Base-by-base conservation (phyloP, 2,329 filamentous ascomycete species). In the Ceratocystis harringtonii region DNA sequence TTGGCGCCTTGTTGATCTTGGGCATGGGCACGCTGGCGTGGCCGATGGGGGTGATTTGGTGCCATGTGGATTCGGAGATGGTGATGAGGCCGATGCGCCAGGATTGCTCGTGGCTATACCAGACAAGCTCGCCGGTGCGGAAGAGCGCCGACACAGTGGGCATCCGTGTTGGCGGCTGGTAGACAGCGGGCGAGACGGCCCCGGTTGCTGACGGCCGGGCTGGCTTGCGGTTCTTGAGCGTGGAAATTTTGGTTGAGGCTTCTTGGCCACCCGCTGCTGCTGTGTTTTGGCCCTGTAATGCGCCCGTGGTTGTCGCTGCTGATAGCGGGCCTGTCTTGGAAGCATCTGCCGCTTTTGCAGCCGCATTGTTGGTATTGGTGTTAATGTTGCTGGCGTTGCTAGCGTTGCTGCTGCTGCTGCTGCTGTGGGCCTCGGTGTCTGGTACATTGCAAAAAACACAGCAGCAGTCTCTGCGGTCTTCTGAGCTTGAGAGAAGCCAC, bases 31-130 rank as follows among this genome's bases (percentile, higher is more conserved):
- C 73, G 5, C 74, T 66, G 36, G 71, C 72, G 66, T 78, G 75
- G 7, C 74, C 75, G 43, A 77, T 74, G 19, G 77, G 78, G n/a
- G 77, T 73, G 41, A 79, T 70, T 64, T 75, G 74, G 52, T 75
- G 71, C 61, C 71, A 70, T 7, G 71, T 69, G 3, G 68, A 70
- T n/a, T 68, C 70, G 15, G 73, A 72, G 68, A 71, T 67, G 43
- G 74, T 68, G 66, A 81, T 75, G 62, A 81, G 71, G 4, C 79
- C 79, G 0, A 81, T 72, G 43, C 79, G 77, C 78, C 79, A 81
- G 0, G 77, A 76, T 25, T 72, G 74, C 5, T 74, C 74, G 28
- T 78, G 78, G 68, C 77, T 75, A 66, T 75, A 81, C 79, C 79
- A 81, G 5, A 81, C 77, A 17, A 80, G 72, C 68, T 81, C 79